A percentile compares a stretch with the other conserved stretches of the same genome.
Conservation (phyloP, 2,329 filamentous ascomycete genomes). For the Diaporthe velutina region DNA sequence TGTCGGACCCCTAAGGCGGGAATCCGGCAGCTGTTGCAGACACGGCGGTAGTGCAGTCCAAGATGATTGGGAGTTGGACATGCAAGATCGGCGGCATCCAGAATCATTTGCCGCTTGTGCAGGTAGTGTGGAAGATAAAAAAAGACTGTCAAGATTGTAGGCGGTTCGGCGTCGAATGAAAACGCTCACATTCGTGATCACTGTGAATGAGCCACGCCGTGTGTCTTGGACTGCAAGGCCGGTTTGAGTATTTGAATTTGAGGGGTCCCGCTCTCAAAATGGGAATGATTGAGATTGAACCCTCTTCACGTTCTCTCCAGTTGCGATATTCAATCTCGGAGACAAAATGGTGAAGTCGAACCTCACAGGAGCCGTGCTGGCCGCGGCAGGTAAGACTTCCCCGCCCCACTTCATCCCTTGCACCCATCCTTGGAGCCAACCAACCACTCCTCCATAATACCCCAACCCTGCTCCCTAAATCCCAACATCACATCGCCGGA, state of each 20-base stretch:
- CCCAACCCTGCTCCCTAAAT: neutral
- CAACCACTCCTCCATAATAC: too few species aligned
- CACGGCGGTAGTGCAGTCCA: neutral
- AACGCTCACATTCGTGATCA: constrained; percentile 28
- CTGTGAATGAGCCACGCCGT: constrained; percentile 8
- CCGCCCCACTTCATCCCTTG: neutral
- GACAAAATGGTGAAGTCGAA: constrained; percentile 13
- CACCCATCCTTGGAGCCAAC: neutral
- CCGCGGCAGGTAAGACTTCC: constrained; percentile 29
- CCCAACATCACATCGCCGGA: neutral
- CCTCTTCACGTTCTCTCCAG: neutral
- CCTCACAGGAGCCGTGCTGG: constrained; percentile 32
- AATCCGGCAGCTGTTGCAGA: constrained; percentile 11
- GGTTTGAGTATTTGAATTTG: constrained; percentile 5
- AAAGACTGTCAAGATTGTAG: constrained; percentile 21
- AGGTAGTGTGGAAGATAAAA: constrained; percentile 30
- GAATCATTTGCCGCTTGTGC: constrained; percentile 16
- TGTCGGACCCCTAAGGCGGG: neutral
- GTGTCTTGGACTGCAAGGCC: neutral
- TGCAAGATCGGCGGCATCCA: constrained; percentile 19
- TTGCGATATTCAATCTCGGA: neutral
- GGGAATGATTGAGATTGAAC: neutral
- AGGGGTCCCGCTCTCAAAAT: neutral
- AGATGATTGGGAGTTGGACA: constrained; percentile 18
- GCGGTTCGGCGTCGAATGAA: constrained; percentile 34